phyloP scores from a whole-genome alignment of 2,329 filamentous ascomycete genomes.

The Allantophomopsis cytisporea region DNA sequence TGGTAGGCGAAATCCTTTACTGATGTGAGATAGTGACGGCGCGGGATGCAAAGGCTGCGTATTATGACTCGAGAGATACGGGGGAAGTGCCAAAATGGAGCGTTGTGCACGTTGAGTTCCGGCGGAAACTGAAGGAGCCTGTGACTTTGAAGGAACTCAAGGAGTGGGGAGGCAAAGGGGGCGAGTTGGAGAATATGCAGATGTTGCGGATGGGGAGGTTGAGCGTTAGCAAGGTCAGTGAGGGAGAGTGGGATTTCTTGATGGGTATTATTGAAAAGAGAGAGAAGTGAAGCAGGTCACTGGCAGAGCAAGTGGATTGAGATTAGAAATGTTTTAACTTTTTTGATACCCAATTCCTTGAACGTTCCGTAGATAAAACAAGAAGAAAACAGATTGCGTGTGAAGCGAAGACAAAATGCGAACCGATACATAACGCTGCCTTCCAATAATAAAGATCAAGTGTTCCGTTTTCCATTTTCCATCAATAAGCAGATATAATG shows the following conservation, averaged over 20 bases:
- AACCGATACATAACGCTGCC: not conserved
- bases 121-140: conserved; percentile 62
- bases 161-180: conserved; percentile 39
- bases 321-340: too few species aligned
- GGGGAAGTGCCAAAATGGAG: conserved; percentile 67
- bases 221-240: conserved; percentile 61
- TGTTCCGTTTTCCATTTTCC: too few species aligned
- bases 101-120: conserved; percentile 78
- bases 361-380: too few species aligned
- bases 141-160: conserved; percentile 63
- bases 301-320: too few species aligned
- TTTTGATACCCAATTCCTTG: too few species aligned
- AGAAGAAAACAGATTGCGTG: not conserved
- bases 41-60: conserved; percentile 59
- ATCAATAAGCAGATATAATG: too few species aligned
- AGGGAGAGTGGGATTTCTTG: conserved; percentile 52
- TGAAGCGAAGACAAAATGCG: not conserved
- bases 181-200: conserved; percentile 61
- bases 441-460: too few species aligned
- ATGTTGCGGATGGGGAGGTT: conserved; percentile 70
- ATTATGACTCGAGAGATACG: conserved; percentile 70
- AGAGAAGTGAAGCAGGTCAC: conserved; percentile 8
- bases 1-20: too few species aligned
- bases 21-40: conserved; percentile 39
- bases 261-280: conserved; percentile 34